Evolutionary conservation across 331 rosid species (phyloP).

Genomic region (Telfairia occidentalis): DNA sequence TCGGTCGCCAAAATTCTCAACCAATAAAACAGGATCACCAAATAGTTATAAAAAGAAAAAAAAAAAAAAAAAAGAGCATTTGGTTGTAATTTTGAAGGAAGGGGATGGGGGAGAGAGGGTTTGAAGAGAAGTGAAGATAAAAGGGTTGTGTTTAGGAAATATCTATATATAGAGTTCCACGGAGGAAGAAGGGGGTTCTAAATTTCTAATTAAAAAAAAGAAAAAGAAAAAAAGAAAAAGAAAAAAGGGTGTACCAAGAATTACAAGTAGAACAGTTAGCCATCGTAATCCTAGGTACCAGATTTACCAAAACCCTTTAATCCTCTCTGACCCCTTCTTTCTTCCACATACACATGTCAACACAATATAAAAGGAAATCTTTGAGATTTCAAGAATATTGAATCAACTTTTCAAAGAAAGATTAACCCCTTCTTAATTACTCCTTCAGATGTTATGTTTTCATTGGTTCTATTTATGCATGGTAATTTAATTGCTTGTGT

Average conservation of each 20-base stretch:
- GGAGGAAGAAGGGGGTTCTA: not conserved
- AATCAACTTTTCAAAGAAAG: no score
- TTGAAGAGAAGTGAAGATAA: not conserved
- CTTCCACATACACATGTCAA: slow-evolving; percentile 14
- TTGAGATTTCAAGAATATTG: not conserved
- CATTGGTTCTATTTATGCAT: no score
- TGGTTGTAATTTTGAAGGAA: no score
- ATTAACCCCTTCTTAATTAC: no score
- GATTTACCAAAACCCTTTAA: slow-evolving; percentile 16
- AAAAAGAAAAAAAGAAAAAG: not conserved
- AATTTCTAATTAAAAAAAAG: not conserved
- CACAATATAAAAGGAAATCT: slow-evolving; percentile 4
- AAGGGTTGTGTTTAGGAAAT: not conserved
- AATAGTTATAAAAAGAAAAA: no score
- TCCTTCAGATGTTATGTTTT: no score
- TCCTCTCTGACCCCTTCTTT: slow-evolving; percentile 3
- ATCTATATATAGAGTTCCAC: slow-evolving; percentile 9
- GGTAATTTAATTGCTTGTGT: no score
- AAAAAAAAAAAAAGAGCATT: no score
- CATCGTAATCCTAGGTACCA: slow-evolving; percentile 21
- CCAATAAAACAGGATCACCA: not conserved
- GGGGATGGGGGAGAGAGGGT: not conserved
- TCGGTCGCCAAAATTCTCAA: not conserved
- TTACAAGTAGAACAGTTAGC: slow-evolving; percentile 10
- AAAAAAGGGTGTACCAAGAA: not conserved